These are phyloP conservation scores for Colletotrichum sp. DNA, from an alignment of 2,329 filamentous ascomycete species.

Conservation along the genomic window DNA sequence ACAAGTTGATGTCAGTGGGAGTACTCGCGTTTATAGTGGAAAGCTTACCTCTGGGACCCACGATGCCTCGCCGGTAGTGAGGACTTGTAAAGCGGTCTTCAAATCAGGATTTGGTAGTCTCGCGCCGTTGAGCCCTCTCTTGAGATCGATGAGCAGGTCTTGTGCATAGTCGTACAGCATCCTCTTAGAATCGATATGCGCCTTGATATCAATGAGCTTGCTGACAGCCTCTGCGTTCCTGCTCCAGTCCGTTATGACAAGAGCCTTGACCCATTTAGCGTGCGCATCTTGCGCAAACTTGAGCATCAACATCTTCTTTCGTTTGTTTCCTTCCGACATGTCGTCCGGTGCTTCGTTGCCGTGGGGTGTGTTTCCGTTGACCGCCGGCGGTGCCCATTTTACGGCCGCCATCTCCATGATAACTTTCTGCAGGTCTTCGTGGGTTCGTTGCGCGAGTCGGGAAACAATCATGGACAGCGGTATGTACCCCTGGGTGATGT, in stretches of 20 bases:
- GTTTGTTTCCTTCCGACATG: conserved; percentile 67
- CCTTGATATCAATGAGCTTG: conserved; percentile 86
- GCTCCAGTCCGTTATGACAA: conserved; percentile 92
- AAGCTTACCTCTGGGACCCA: conserved; percentile 79
- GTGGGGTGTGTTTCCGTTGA: conserved; percentile 56
- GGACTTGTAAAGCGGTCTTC: conserved; percentile 83
- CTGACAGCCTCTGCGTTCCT: conserved; percentile 79
- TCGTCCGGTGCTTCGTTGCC: conserved; percentile 52
- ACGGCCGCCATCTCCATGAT: conserved; percentile 74
- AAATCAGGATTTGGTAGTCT: conserved; percentile 90
- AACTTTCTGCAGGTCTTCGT: conserved; percentile 75
- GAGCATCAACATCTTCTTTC: conserved; percentile 78
- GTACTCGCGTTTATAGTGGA: not conserved
- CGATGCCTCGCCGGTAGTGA: conserved; percentile 77
- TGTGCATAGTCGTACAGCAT: conserved; percentile 65
- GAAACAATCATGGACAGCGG: conserved; percentile 77
- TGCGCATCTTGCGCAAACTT: conserved; percentile 82
- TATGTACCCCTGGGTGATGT: conserved; percentile 79
- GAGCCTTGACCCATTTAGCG: conserved; percentile 88
- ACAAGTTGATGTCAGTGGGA: conserved; percentile 10
- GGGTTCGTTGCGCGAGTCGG: conserved; percentile 82
- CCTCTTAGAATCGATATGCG: conserved; percentile 71
- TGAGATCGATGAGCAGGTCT: conserved; percentile 72
- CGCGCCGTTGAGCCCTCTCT: conserved; percentile 72
- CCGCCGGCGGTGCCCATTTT: conserved; percentile 55